A percentile compares a stretch with the other conserved stretches of the same genome.
Evolutionary conservation across 495 filamentous ascomycete species (phyloP).

Genomic region (Penicillium alfredii): DNA sequence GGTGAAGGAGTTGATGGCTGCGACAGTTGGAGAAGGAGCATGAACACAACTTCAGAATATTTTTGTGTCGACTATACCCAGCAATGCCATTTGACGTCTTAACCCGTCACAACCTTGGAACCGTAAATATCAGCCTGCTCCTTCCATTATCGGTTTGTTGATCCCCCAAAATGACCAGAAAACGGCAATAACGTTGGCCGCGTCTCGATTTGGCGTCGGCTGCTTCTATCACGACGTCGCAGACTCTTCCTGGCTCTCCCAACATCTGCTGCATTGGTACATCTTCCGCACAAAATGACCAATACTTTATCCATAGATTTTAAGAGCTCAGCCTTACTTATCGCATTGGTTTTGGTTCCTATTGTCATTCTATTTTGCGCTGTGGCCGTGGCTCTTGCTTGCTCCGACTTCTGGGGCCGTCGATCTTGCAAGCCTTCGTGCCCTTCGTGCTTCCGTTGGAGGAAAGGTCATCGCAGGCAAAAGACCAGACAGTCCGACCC

Average conservation of each 20-base stretch:
- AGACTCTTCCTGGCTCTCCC: neutral
- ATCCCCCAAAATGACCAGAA: too few relatives aligned
- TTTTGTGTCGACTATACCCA: constrained; percentile 25
- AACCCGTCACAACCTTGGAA: too few relatives aligned
- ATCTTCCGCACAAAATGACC: constrained; percentile 22
- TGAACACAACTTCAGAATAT: too few relatives aligned
- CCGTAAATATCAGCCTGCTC: too few relatives aligned
- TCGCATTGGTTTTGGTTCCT: constrained; percentile 51
- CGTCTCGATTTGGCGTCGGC: too few relatives aligned
- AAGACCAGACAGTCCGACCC: constrained; percentile 18
- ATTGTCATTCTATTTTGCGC: constrained; percentile 41
- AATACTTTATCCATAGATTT: constrained; percentile 27
- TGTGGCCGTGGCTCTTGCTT: constrained; percentile 42
- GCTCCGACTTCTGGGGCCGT: constrained; percentile 34
- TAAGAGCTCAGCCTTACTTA: constrained; percentile 37
- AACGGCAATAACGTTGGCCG: too few relatives aligned
- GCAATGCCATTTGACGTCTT: too few relatives aligned
- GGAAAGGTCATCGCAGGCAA: constrained; percentile 7
- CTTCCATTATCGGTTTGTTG: too few relatives aligned
- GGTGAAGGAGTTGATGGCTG: constrained; percentile 55
- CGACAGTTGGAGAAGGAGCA: constrained; percentile 39
- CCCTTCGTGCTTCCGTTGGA: constrained; percentile 6
- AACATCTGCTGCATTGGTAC: constrained; percentile 2
- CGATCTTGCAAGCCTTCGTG: constrained; percentile 11
- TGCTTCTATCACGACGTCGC: too few relatives aligned